These are phyloP conservation scores for Neoscytalidium dimidiatum DNA, from an alignment of 2,329 filamentous ascomycete genomes.

Conservation along the genomic window DNA sequence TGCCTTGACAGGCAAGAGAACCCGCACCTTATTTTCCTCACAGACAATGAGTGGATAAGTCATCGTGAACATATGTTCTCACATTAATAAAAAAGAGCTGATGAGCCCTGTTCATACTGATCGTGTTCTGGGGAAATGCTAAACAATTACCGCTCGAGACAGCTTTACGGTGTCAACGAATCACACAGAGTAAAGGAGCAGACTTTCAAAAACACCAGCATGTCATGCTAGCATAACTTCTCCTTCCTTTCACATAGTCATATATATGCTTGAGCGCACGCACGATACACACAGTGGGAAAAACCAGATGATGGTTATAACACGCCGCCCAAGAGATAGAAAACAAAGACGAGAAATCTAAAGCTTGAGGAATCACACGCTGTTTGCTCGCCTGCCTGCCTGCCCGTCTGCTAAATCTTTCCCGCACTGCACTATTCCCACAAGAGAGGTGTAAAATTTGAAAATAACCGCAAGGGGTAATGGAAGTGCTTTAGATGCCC, in stretches of 20 bases:
- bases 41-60: too few relatives aligned
- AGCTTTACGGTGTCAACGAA: too few relatives aligned
- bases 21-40: too few relatives aligned
- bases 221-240: not conserved
- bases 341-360: not conserved
- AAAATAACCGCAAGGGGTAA: not conserved
- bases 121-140: too few relatives aligned
- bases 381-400: not conserved
- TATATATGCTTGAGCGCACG: not conserved
- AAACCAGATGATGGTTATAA: not conserved
- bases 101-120: too few relatives aligned
- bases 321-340: not conserved
- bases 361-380: not conserved
- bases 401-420: not conserved
- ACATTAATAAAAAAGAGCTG: too few relatives aligned
- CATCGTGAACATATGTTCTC: too few relatives aligned
- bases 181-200: too few relatives aligned
- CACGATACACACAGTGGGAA: not conserved
- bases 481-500: conserved; percentile 90
- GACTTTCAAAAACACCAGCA: not conserved
- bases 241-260: not conserved
- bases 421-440: not conserved
- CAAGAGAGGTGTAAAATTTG: not conserved
- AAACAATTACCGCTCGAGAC: too few relatives aligned
- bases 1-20: too few relatives aligned